phyloP scores from a whole-genome alignment of 768 basidiomycete species.

The Crassisporium funariophilum region DNA sequence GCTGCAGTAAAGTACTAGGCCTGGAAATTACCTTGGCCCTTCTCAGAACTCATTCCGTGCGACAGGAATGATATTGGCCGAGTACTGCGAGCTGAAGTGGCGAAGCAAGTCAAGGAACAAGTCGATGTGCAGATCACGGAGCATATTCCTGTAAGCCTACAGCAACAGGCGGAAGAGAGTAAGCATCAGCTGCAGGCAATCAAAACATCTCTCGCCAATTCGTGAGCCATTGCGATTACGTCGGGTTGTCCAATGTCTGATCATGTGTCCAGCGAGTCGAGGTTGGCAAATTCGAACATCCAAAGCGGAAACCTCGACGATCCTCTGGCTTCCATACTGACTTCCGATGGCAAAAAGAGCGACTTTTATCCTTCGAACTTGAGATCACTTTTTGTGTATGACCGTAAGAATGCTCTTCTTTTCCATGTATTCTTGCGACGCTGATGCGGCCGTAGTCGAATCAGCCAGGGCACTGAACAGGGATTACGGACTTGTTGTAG shows the following conservation, averaged over 20 bases:
- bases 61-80: constrained; percentile 32
- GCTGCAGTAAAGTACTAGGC: constrained; percentile 18
- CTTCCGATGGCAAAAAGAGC: constrained; percentile 49
- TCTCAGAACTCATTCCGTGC: too few species aligned
- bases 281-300: constrained; percentile 48
- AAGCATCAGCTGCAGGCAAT: constrained; percentile 45
- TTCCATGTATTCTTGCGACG: constrained; percentile 1
- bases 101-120: constrained; percentile 44
- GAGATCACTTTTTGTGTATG: constrained; percentile 52
- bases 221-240: constrained; percentile 50
- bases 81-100: constrained; percentile 43
- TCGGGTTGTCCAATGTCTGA: neutral
- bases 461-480: constrained; percentile 42
- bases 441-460: constrained; percentile 34
- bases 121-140: constrained; percentile 51
- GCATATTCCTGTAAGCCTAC: constrained; percentile 49
- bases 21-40: too few species aligned
- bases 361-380: constrained; percentile 51
- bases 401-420: constrained; percentile 41
- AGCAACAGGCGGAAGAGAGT: constrained; percentile 45
- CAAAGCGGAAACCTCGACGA: constrained; percentile 44
- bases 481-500: constrained; percentile 51
- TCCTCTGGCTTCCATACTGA: constrained; percentile 47
- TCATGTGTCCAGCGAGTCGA: constrained; percentile 43
- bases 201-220: constrained; percentile 49